A percentile compares a stretch with the other conserved stretches of the same genome.
Evolutionary conservation across 2,329 filamentous ascomycete species (phyloP).

Genomic region (Penicillium hordei): DNA sequence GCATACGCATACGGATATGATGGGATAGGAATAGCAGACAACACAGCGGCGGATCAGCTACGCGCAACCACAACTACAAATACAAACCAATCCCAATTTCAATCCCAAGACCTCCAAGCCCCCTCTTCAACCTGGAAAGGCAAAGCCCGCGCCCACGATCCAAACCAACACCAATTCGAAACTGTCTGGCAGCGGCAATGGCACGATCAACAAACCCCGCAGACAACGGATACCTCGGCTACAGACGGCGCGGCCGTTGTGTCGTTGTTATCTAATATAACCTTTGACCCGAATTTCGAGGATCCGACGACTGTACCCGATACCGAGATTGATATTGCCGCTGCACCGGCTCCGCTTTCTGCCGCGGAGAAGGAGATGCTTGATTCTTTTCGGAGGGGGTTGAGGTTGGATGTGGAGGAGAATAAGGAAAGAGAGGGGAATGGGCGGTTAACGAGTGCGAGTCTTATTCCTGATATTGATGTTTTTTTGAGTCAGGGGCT

Average conservation of each 20-base stretch:
- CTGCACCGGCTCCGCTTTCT: constrained; percentile 24
- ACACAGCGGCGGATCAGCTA: too few species aligned
- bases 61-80: neutral
- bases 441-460: constrained; percentile 27
- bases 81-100: constrained; percentile 2
- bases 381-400: constrained; percentile 32
- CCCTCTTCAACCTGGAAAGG: constrained; percentile 21
- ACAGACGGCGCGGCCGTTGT: constrained; percentile 47
- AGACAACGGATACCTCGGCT: constrained; percentile 5
- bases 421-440: neutral
- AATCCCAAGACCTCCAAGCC: constrained; percentile 13
- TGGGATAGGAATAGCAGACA: neutral
- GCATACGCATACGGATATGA: neutral
- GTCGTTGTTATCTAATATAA: constrained; percentile 37
- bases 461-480: constrained; percentile 38
- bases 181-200: constrained; percentile 23
- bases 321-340: constrained; percentile 19
- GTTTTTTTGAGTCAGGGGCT: constrained; percentile 23
- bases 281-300: constrained; percentile 29
- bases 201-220: neutral
- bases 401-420: neutral
- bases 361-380: constrained; percentile 30
- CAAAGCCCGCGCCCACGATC: constrained; percentile 19
- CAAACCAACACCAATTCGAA: constrained; percentile 18
- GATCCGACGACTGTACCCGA: constrained; percentile 4